Base-by-base conservation (phyloP, 495 filamentous ascomycete species). In the Penicillium riverlandense region DNA sequence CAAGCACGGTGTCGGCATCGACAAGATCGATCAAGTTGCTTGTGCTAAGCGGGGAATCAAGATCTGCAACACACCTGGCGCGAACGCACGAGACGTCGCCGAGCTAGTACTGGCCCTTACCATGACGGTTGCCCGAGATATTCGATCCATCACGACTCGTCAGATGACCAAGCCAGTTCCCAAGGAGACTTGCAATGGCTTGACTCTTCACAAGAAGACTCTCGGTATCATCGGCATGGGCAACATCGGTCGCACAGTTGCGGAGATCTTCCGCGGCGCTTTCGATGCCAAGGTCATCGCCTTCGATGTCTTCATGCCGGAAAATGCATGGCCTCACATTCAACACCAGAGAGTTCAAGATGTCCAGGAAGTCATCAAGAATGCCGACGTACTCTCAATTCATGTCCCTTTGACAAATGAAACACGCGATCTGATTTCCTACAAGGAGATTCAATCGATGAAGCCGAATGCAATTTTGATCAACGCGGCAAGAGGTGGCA, bases 401-500 rank as follows among this genome's bases (percentile, higher is more conserved):
- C 63, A 65, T 50, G 55, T 69, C 9, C 65, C 65, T 4, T 37
- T 69, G 15, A 52, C 49, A 1, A 58, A 63, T 0, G 59, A 67
- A 16, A 79, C 75, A 1, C 37, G 63, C 29, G 59, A 72, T 37
- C 50, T 78, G 41, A 66, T 84, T 35, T 66, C 65, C 0, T 61
- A 60, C 6, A 39, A 58, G 0, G 73, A 82, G 52, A 55, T 84
- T 14, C 39, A 41, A 6, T 36, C 51, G 31, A 78, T 84, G 75
- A 67, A 64, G 36, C 50, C 59, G 0, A 61, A 75, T 40, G 66
- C 70, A 0, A 59, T 82, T 10, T 28, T 84, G 6, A 62, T 81
- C 48, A 82, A 84, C 49, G 69, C 79, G 11, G 71, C 75, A 13
- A 66, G 80, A 3, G 78, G 79, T 6, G 79, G 78, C 0, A 75